Conservation (phyloP, 805 yeast species). For the Candida maesae region DNA sequence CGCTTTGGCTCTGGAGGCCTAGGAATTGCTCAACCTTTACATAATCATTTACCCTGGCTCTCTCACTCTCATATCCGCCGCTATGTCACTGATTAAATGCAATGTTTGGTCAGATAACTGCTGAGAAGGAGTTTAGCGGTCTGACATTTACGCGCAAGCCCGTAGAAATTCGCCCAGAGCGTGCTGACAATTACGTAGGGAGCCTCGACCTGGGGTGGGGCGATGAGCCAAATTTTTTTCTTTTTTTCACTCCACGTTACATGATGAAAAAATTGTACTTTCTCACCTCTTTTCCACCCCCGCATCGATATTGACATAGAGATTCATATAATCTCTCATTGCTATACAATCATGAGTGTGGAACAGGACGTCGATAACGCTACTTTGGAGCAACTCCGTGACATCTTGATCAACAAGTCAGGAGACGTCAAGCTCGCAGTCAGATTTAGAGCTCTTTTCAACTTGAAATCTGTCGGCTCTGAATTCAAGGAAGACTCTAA, state of each 20-base stretch:
- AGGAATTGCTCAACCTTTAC: too few species aligned
- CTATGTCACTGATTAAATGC: neutral
- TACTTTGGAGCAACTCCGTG: constrained; percentile 65
- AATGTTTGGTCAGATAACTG: neutral
- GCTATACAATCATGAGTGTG: constrained; percentile 4
- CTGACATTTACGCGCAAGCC: constrained; percentile 2
- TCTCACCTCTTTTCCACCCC: constrained; percentile 7
- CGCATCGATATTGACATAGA: neutral
- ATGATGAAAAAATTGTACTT: constrained; percentile 2
- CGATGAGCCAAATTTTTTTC: constrained; percentile 9
- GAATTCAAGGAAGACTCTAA: constrained; percentile 52
- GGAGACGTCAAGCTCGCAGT: constrained; percentile 76
- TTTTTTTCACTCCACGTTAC: constrained; percentile 3
- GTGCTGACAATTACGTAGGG: constrained; percentile 10
- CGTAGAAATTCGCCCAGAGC: neutral
- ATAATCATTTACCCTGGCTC: too few species aligned
- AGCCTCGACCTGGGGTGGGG: too few species aligned
- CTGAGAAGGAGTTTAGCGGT: neutral
- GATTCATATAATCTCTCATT: neutral
- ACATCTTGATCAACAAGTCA: constrained; percentile 56
- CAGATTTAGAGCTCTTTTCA: constrained; percentile 92
- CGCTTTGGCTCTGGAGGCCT: too few species aligned
- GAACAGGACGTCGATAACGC: constrained; percentile 22
- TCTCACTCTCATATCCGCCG: neutral
- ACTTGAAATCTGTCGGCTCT: constrained; percentile 79